Base-by-base conservation (phyloP, 805 yeast species). In the Nematodospora valgi region DNA sequence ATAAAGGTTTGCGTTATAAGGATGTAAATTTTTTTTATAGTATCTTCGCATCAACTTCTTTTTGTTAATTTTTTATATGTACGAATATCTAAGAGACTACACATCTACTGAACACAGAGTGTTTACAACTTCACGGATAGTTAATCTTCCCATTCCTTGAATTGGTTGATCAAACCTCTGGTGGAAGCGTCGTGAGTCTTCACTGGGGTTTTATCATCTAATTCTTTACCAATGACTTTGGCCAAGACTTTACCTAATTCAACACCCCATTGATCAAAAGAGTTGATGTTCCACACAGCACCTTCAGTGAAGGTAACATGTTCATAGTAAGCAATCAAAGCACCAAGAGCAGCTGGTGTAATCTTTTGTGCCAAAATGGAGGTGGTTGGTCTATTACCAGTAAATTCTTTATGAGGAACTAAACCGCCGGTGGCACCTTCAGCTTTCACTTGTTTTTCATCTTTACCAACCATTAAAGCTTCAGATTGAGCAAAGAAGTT, bases 261-360 rank as follows among this genome's bases (percentile, higher is more conserved):
- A 56, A 93, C 98, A 68, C 98, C 98, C 96, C 98, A 93, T 75
- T 93, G 98, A 74, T 93, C 98, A 61, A 87, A 93, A 13, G 98
- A 91, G 81, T 93, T 93, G 74, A 93, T 89, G 78, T 94, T 93
- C 98, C 98, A 91, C 57, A 93, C 70, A 39, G 98, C 98, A 70
- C 98, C 98, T 72, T 93, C 98, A 40, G 89, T 89, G 70, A 93
- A 93, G 27, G 98, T 91, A 41, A 87, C 78, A 62, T 88, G 96
- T 72, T 93, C 98, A 73, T 93, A 93, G 79, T 93, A 93, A 29
- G 95, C 97, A 61, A 93, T 93, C 68, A 93, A 76, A 30, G 98
- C 78, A 70, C 98, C 98, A 48, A 93, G 77, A 36, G 96, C 68
- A 32, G 96, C 97, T 40, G 98, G 98, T 23, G 98, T 91, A 60